Percentiles rank a stretch among this genome's conserved stretches.
phyloP scores from a whole-genome alignment of 306 rosid genomes.

The Alnus rubra region DNA sequence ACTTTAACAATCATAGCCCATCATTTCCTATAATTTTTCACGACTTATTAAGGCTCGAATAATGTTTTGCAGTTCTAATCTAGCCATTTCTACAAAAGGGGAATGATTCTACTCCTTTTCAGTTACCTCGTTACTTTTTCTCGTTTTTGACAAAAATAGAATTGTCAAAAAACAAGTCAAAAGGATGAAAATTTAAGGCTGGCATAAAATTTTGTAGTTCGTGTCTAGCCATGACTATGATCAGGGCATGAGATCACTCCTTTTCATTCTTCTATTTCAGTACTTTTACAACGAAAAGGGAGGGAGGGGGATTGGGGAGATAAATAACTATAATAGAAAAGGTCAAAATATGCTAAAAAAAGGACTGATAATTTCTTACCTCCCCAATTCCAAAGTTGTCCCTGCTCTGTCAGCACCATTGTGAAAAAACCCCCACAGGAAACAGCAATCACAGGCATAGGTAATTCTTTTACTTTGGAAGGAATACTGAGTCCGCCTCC shows the following conservation, averaged over 20 bases:
- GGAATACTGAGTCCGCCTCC: slow-evolving; percentile 89
- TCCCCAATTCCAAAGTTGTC: slow-evolving; percentile 94
- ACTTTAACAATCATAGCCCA: too few species aligned
- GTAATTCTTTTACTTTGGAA: slow-evolving; percentile 71
- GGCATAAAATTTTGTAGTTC: neutral
- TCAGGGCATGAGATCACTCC: neutral
- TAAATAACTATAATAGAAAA: neutral
- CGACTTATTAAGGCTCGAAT: neutral
- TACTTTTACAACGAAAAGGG: neutral
- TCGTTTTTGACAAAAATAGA: neutral
- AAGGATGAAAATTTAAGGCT: neutral
- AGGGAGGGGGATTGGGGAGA: neutral
- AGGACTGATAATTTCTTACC: slow-evolving; percentile 42
- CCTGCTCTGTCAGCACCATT: slow-evolving; percentile 69
- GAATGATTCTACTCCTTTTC: neutral
- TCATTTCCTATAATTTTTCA: neutral
- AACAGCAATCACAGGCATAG: slow-evolving; percentile 68
- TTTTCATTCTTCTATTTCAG: slow-evolving; percentile 3
- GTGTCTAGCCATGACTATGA: neutral
- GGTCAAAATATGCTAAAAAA: neutral
- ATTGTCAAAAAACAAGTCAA: neutral
- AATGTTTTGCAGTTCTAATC: neutral
- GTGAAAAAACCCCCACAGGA: slow-evolving; percentile 95
- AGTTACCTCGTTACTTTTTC: neutral
- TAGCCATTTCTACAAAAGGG: neutral